Evolutionary conservation across 2,329 filamentous ascomycete genomes (phyloP).

Genomic region (Aspergillus quadricinctus): DNA sequence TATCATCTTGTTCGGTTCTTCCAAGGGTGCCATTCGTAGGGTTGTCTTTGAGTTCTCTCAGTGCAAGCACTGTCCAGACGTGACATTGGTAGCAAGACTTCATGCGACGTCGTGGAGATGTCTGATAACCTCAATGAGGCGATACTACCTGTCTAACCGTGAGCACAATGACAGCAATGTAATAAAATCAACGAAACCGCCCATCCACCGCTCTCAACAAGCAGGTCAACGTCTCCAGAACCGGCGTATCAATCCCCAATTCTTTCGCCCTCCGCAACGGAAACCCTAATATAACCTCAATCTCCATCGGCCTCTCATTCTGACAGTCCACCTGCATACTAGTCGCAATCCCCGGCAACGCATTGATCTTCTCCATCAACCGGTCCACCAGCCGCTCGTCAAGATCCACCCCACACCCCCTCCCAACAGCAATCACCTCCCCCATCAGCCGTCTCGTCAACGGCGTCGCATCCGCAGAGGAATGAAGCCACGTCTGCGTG

Average conservation of each 20-base stretch:
- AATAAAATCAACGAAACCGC: conserved; percentile 2
- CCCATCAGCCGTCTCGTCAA: conserved; percentile 40
- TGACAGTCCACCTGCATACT: conserved; percentile 46
- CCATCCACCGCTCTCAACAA: conserved; percentile 26
- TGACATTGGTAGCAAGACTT: too few relatives aligned
- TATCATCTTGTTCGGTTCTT: too few relatives aligned
- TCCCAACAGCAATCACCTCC: conserved; percentile 41
- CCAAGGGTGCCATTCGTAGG: too few relatives aligned
- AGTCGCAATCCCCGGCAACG: conserved; percentile 38
- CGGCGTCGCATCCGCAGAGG: conserved; percentile 35
- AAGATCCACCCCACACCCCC: conserved; percentile 36
- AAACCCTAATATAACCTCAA: conserved; percentile 46
- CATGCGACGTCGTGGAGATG: too few relatives aligned
- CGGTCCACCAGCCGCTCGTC: conserved; percentile 34
- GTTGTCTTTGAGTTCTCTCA: too few relatives aligned
- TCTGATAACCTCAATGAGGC: too few relatives aligned
- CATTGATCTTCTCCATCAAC: conserved; percentile 36
- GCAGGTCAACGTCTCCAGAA: conserved; percentile 38
- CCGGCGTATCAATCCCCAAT: conserved; percentile 37
- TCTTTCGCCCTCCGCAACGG: conserved; percentile 39
- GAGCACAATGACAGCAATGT: too few relatives aligned
- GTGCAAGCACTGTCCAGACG: too few relatives aligned
- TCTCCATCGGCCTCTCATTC: conserved; percentile 40
- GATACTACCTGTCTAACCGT: too few relatives aligned
- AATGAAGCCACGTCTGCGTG: conserved; percentile 40